Evolutionary conservation across 202 grass and related monocot genomes (phyloP).

Genomic region (Cymbopogon flexuosus): DNA sequence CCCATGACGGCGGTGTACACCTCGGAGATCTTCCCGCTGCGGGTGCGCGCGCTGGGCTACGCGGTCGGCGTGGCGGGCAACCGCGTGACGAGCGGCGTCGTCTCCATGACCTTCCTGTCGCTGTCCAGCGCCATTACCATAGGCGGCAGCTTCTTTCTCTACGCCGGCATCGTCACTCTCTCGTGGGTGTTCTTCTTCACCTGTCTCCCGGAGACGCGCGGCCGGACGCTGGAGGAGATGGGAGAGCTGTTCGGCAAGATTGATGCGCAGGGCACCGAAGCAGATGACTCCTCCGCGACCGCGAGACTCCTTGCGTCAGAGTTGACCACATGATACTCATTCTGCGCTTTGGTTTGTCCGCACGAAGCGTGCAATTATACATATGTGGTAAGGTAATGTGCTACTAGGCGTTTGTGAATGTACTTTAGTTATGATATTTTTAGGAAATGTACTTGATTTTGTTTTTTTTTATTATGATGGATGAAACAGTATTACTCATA

Average conservation of each 20-base stretch:
- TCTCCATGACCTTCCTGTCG: conserved; percentile 68
- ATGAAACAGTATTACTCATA: too few relatives aligned
- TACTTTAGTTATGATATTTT: too few relatives aligned
- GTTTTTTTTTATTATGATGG: too few relatives aligned
- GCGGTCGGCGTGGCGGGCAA: conserved; percentile 50
- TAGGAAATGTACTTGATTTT: too few relatives aligned
- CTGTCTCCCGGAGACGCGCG: conserved; percentile 52
- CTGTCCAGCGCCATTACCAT: conserved; percentile 55
- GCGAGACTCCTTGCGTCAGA: not conserved
- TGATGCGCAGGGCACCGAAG: not conserved
- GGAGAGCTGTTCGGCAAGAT: conserved; percentile 31
- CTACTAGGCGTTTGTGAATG: too few relatives aligned
- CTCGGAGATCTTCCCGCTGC: conserved; percentile 61
- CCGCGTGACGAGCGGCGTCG: conserved; percentile 41
- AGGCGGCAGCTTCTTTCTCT: conserved; percentile 63
- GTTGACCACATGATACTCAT: not conserved
- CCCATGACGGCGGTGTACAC: conserved; percentile 57
- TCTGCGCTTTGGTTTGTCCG: not conserved
- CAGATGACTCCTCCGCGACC: not conserved
- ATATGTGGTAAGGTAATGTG: too few relatives aligned
- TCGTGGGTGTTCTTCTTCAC: conserved; percentile 59
- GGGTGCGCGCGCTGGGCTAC: conserved; percentile 47
- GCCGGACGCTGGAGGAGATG: conserved; percentile 55
- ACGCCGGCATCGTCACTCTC: conserved; percentile 38
- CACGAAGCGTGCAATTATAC: not conserved